phyloP scores from a whole-genome alignment of 495 filamentous ascomycete genomes.

The Immersiella caudata region DNA sequence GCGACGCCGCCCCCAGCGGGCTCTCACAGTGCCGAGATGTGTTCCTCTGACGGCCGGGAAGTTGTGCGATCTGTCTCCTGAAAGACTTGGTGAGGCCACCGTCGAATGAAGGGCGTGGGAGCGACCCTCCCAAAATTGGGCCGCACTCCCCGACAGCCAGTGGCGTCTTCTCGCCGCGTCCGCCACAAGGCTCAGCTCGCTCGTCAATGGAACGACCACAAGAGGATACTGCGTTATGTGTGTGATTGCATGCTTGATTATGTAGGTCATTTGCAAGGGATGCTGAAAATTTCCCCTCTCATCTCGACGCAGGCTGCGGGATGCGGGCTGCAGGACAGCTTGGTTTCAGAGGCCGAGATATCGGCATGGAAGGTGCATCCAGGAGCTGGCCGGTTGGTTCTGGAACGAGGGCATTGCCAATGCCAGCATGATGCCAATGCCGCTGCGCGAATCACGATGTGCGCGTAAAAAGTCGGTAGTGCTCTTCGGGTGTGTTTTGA shows the following conservation, averaged over 20 bases:
- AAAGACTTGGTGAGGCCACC: too few relatives aligned
- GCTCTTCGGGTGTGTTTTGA: background rate
- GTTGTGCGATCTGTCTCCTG: background rate
- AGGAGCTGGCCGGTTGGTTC: slow-evolving; percentile 11
- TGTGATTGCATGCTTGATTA: slow-evolving; percentile 19
- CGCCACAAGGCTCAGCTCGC: background rate
- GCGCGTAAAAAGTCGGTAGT: slow-evolving; percentile 12
- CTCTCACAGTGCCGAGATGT: background rate
- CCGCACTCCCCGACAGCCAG: background rate
- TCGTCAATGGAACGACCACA: slow-evolving; percentile 12
- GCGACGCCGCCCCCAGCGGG: background rate
- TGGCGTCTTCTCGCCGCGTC: slow-evolving; percentile 11
- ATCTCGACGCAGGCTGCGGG: slow-evolving; percentile 1
- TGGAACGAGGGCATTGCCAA: slow-evolving; percentile 4
- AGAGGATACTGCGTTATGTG: slow-evolving; percentile 16
- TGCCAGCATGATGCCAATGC: background rate
- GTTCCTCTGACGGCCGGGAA: background rate
- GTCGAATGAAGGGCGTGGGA: too few relatives aligned
- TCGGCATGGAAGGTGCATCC: slow-evolving; percentile 12
- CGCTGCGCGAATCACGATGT: slow-evolving; percentile 12
- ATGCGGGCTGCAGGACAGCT: slow-evolving; percentile 25
- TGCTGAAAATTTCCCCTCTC: slow-evolving; percentile 3
- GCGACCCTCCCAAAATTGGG: background rate
- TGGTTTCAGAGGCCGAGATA: slow-evolving; percentile 21
- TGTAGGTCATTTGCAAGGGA: slow-evolving; percentile 18